phyloP scores from a whole-genome alignment of 2,329 filamentous ascomycete species.

The Microcyclosporella mali region DNA sequence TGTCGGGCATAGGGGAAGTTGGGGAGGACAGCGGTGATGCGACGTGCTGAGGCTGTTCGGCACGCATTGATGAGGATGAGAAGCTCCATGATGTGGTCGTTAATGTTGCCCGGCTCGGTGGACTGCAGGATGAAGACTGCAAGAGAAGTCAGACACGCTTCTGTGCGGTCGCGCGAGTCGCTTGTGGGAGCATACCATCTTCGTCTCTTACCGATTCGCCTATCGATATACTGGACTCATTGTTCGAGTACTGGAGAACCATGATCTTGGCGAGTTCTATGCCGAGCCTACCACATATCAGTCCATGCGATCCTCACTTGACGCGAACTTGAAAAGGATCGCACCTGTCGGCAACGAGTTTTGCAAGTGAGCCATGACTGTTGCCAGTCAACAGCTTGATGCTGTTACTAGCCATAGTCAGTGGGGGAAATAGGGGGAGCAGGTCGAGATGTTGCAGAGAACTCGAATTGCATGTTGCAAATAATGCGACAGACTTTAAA shows the following conservation, averaged over 20 bases:
- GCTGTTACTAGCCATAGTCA: constrained; percentile 61
- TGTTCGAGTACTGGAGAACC: constrained; percentile 78
- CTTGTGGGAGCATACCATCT: constrained; percentile 57
- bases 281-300: constrained; percentile 52
- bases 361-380: constrained; percentile 66
- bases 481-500: constrained; percentile 1
- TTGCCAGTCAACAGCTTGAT: constrained; percentile 72
- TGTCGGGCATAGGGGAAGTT: constrained; percentile 96
- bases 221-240: constrained; percentile 85
- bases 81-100: constrained; percentile 96
- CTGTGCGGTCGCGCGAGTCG: constrained; percentile 2
- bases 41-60: constrained; percentile 74
- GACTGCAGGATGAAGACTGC: constrained; percentile 91
- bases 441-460: constrained; percentile 5
- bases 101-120: constrained; percentile 90
- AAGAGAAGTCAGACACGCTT: neutral
- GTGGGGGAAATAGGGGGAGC: constrained; percentile 2
- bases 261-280: constrained; percentile 74
- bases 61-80: constrained; percentile 98
- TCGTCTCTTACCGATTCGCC: constrained; percentile 95
- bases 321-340: neutral
- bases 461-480: constrained; percentile 13
- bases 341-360: constrained; percentile 63
- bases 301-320: constrained; percentile 1
- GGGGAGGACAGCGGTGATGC: constrained; percentile 90